Evolutionary conservation across 164 flowering plant species (phyloP).

Genomic region (Litsea cubeba): DNA sequence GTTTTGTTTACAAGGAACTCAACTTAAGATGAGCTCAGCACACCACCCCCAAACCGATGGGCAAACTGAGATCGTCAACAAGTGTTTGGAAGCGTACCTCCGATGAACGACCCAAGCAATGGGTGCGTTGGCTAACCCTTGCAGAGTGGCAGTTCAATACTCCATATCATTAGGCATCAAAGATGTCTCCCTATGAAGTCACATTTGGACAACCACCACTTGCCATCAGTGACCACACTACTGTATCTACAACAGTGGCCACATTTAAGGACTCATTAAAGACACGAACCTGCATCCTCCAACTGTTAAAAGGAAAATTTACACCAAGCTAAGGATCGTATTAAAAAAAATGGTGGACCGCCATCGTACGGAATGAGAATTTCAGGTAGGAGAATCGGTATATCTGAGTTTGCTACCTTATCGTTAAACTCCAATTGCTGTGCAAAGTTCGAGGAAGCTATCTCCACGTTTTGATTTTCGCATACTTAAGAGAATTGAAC

Average conservation of each 20-base stretch:
- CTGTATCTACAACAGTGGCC: no score
- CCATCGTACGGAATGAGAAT: neutral
- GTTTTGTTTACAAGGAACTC: neutral
- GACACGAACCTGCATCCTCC: no score
- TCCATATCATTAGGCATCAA: neutral
- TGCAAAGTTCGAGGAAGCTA: no score
- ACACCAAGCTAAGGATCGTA: no score
- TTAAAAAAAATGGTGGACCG: no score
- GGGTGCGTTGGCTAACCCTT: neutral
- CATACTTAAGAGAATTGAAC: neutral
- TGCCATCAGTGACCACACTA: neutral
- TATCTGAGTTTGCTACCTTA: neutral
- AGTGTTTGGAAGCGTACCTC: neutral
- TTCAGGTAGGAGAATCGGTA: neutral
- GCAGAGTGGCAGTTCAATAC: neutral
- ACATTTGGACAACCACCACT: neutral
- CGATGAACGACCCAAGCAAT: neutral
- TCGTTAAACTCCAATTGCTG: neutral
- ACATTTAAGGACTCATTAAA: no score
- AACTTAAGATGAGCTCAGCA: neutral
- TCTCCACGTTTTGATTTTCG: neutral
- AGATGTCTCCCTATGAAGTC: neutral
- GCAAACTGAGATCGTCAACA: neutral
- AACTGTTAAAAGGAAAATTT: no score
- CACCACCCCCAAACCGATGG: conserved; percentile 5